Evolutionary conservation across 2,329 filamentous ascomycete genomes (phyloP).

Genomic region (Didymella pomorum): DNA sequence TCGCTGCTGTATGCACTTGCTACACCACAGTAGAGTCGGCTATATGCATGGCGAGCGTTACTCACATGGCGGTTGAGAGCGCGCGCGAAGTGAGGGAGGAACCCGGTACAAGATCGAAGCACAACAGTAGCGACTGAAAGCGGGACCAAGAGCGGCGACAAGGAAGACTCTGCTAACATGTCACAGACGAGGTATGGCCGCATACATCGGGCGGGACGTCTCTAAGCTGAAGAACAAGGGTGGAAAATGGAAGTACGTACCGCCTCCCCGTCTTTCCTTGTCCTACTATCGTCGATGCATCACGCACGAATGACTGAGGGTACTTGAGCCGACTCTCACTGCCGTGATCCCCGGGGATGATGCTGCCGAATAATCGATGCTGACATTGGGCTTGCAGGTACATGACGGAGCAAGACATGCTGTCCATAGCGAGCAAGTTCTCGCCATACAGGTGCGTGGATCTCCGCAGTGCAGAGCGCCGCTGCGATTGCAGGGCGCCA

Average conservation of each 20-base stretch:
- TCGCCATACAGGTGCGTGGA: slow-evolving; percentile 74
- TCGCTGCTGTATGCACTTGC: neutral
- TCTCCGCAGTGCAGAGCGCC: slow-evolving; percentile 16
- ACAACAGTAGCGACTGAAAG: neutral
- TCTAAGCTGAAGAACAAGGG: slow-evolving; percentile 79
- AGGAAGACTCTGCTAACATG: slow-evolving; percentile 20
- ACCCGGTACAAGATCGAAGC: neutral
- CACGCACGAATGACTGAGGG: neutral
- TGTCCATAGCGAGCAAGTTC: slow-evolving; percentile 80
- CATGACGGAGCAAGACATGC: slow-evolving; percentile 93
- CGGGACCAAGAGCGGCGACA: slow-evolving; percentile 4
- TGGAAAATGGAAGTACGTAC: slow-evolving; percentile 80
- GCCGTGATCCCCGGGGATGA: neutral
- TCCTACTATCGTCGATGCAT: neutral
- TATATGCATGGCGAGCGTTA: slow-evolving; percentile 3
- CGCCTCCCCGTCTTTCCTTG: neutral
- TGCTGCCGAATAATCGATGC: neutral
- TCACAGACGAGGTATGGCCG: slow-evolving; percentile 80
- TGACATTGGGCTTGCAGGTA: slow-evolving; percentile 58
- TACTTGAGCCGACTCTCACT: slow-evolving; percentile 3
- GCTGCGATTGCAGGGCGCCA: slow-evolving; percentile 2
- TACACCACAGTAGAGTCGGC: slow-evolving; percentile 2
- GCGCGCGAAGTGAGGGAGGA: slow-evolving; percentile 16
- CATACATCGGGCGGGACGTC: slow-evolving; percentile 83
- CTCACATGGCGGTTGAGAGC: slow-evolving; percentile 9